Base-by-base conservation (phyloP, 108 stramenopile species). In the Licmophora abbreviata region DNA sequence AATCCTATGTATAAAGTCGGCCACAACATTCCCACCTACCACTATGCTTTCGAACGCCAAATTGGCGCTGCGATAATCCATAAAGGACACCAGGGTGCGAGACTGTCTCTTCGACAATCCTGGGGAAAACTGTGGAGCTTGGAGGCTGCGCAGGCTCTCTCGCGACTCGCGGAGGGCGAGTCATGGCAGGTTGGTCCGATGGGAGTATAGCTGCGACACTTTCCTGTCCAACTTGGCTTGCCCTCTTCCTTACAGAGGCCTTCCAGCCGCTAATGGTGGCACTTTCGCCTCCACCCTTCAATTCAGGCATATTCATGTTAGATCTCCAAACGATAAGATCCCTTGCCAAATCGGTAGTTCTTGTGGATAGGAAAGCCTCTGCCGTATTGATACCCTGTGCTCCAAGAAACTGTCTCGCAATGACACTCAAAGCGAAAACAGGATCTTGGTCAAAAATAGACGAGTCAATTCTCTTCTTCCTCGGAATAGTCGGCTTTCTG, bases 191-290 rank as follows among this genome's bases (percentile, higher is more conserved):
- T n/a, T n/a, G n/a, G n/a, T n/a, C n/a, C n/a, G n/a, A n/a, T n/a
- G n/a, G n/a, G n/a, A n/a, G n/a, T n/a, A n/a, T n/a, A n/a, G n/a
- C n/a, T n/a, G n/a, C n/a, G n/a, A n/a, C n/a, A n/a, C n/a, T n/a
- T n/a, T n/a, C n/a, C n/a, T n/a, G n/a, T n/a, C n/a, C n/a, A n/a
- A n/a, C n/a, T 46, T 17, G 47, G 47, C 26, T n/a, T n/a, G n/a
- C n/a, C n/a, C n/a, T n/a, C n/a, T 65, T 71, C 28, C 74, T 26
- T 8, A 71, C 68, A 18, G 64, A 40, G 4, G 62, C 66, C 33
- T 77, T 77, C 76, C 76, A 77, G 28, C 71, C 71, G 51, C 58
- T 64, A 18, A 73, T 59, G 1, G 67, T 65, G 18, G 77, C 69
- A 28, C 73, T 73, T 8, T 71, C 54, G 4, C 77, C 77, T n/a